Evolutionary conservation across 257 asterid genomes (phyloP), one percentile per base, ranked within the genome.

Genomic region (Catharanthus roseus): DNA sequence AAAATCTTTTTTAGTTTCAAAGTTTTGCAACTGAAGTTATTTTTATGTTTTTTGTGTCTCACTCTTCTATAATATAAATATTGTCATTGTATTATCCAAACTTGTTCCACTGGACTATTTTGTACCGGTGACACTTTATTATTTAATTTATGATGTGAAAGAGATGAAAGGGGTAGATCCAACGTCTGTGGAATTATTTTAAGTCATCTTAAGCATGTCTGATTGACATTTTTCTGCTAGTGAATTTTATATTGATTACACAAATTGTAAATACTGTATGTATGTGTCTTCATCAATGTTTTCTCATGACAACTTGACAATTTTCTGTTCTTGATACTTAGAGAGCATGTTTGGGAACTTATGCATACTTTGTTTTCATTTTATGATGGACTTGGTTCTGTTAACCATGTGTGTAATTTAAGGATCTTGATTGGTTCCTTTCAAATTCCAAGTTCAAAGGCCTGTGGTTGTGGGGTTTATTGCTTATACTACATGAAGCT

Each of bases 1-100:
- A 58, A n/a, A 29, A 15, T 66, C 18, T 62, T 54, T 63, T 75
- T 62, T 68, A 31, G n/a, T n/a, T n/a, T n/a, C 26, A 68, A 57
- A 63, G 42, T 69, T 50, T 68, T 49, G 54, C 33, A 29, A 10
- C 71, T 66, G 12, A 45, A 44, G 33, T 42, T 5, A 26, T 44
- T 67, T 15, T 3, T 67, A 5, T 50, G 29, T 15, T 42, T 44
- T 39, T 12, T 44, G 57, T 18, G 24, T 42, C 54, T 33, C 53
- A 38, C 8, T 38, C 8, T 24, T 56, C 31, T 56, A 24, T 26
- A 24, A 61, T 61, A 1, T 7, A n/a, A n/a, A n/a, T 6, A 61
- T 61, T 13, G 26, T 42, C 44, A 60, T 31, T 57, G 12, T 15
- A 60, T 42, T 15, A 31, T 31, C 16, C 3, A 18, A 61, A 31